phyloP scores from a whole-genome alignment of 2,329 filamentous ascomycete genomes.

The Periconia macrospinosa region DNA sequence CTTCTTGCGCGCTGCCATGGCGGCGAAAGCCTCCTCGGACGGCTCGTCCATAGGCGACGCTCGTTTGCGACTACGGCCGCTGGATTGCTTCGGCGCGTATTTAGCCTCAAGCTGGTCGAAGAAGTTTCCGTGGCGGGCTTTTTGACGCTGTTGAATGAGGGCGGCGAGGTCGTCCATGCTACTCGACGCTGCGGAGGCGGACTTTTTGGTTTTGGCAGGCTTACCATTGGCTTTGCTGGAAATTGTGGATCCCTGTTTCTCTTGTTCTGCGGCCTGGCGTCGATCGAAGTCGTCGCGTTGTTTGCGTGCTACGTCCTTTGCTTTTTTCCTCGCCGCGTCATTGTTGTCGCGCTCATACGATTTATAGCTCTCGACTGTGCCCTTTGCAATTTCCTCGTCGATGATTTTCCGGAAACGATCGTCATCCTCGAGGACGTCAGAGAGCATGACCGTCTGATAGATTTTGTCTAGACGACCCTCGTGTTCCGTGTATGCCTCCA shows the following conservation, averaged over 20 bases:
- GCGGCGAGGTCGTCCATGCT: slow-evolving; percentile 42
- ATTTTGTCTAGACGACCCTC: slow-evolving; percentile 76
- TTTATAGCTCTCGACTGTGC: slow-evolving; percentile 67
- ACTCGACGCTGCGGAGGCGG: slow-evolving; percentile 26
- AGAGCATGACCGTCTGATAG: slow-evolving; percentile 85
- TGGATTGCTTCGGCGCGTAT: slow-evolving; percentile 33
- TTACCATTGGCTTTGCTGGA: slow-evolving; percentile 52
- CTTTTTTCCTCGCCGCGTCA: slow-evolving; percentile 29
- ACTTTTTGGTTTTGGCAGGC: slow-evolving; percentile 34
- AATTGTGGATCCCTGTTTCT: slow-evolving; percentile 52
- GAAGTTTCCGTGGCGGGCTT: slow-evolving; percentile 37
- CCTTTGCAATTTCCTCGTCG: slow-evolving; percentile 72
- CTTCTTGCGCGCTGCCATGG: slow-evolving; percentile 34
- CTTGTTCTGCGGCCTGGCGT: slow-evolving; percentile 31
- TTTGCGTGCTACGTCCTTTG: slow-evolving; percentile 39
- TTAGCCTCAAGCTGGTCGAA: slow-evolving; percentile 38
- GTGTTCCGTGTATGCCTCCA: slow-evolving; percentile 72
- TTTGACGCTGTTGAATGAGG: slow-evolving; percentile 41
- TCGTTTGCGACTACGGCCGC: slow-evolving; percentile 49
- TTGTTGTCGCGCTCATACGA: slow-evolving; percentile 73
- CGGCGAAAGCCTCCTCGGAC: slow-evolving; percentile 63
- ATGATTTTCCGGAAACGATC: slow-evolving; percentile 81
- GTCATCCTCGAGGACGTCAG: slow-evolving; percentile 81
- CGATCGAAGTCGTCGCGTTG: slow-evolving; percentile 53
- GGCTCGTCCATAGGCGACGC: slow-evolving; percentile 53